Evolutionary conservation across 2,329 filamentous ascomycete species (phyloP).

Genomic region (Diaporthe amygdali): DNA sequence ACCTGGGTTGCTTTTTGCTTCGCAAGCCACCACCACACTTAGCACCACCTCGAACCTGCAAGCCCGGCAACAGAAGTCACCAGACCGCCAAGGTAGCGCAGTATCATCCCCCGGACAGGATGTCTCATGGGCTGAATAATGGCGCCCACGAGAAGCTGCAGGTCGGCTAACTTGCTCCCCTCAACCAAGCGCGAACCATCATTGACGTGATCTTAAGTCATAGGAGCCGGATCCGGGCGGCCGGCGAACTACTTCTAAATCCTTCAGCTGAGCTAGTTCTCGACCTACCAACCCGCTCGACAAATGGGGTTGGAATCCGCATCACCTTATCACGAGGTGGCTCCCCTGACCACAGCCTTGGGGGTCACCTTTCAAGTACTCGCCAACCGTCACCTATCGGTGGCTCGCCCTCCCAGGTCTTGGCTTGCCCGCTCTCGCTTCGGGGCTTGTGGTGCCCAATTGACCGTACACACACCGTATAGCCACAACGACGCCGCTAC

Average conservation of each 20-base stretch:
- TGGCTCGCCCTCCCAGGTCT: slow-evolving; percentile 4
- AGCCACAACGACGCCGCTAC: background rate
- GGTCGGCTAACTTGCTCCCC: background rate
- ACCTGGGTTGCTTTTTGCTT: slow-evolving; percentile 4
- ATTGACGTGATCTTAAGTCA: background rate
- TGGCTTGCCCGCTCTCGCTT: slow-evolving; percentile 4
- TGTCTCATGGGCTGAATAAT: slow-evolving; percentile 9
- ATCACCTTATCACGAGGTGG: slow-evolving; percentile 9
- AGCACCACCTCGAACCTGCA: slow-evolving; percentile 3
- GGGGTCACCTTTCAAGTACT: slow-evolving; percentile 7
- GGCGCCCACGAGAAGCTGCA: slow-evolving; percentile 11
- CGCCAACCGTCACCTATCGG: background rate
- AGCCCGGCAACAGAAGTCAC: slow-evolving; percentile 3
- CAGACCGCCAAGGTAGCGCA: slow-evolving; percentile 11
- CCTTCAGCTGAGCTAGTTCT: slow-evolving; percentile 19
- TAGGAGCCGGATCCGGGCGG: slow-evolving; percentile 1
- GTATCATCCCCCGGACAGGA: background rate
- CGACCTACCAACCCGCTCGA: slow-evolving; percentile 2
- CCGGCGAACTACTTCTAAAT: background rate
- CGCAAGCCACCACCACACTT: slow-evolving; percentile 10
- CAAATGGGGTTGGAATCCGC: slow-evolving; percentile 17
- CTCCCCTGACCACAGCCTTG: slow-evolving; percentile 11
- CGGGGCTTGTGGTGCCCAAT: background rate
- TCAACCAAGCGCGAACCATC: background rate
- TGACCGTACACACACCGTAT: slow-evolving; percentile 12